These are phyloP conservation scores for Turritis glabra DNA, from an alignment of 345 rosid species.

Conservation along the genomic window DNA sequence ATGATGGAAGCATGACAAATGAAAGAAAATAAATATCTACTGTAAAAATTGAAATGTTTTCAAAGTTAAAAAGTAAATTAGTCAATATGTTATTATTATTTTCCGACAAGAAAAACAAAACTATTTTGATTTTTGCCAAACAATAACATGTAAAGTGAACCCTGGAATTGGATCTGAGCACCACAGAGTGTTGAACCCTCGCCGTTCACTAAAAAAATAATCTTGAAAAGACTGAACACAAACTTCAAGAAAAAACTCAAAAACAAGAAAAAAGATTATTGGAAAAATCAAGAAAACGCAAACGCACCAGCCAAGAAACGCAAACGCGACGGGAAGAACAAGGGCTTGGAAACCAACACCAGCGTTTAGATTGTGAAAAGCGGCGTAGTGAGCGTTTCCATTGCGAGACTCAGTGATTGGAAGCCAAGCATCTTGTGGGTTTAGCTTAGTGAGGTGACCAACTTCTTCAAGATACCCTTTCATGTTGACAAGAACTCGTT, in stretches of 20 bases:
- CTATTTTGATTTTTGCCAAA: neutral
- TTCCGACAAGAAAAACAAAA: neutral
- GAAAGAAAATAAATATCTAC: neutral
- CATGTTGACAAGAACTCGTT: constrained; percentile 91
- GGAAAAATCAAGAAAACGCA: constrained; percentile 16
- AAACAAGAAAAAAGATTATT: neutral
- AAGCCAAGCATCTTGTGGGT: constrained; percentile 99
- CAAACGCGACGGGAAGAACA: constrained; percentile 87
- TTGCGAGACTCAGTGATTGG: constrained; percentile 97
- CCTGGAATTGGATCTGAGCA: constrained; percentile 30
- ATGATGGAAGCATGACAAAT: constrained; percentile 41
- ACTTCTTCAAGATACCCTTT: constrained; percentile 91
- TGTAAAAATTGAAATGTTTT: constrained; percentile 4
- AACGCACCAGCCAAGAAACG: constrained; percentile 92
- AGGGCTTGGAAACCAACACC: constrained; percentile 98
- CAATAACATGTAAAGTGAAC: neutral
- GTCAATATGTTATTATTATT: neutral
- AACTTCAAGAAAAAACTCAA: constrained; percentile 10
- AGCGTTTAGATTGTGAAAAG: constrained; percentile 94
- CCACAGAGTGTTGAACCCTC: constrained; percentile 2
- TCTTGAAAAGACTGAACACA: constrained; percentile 16
- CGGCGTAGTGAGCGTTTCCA: constrained; percentile 98
- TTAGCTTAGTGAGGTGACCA: constrained; percentile 92
- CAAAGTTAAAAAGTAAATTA: constrained; percentile 23
- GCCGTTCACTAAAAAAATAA: neutral